Base-by-base conservation (phyloP, 371 early-diverging fungal genomes). In the Furculomyces boomerangus region DNA sequence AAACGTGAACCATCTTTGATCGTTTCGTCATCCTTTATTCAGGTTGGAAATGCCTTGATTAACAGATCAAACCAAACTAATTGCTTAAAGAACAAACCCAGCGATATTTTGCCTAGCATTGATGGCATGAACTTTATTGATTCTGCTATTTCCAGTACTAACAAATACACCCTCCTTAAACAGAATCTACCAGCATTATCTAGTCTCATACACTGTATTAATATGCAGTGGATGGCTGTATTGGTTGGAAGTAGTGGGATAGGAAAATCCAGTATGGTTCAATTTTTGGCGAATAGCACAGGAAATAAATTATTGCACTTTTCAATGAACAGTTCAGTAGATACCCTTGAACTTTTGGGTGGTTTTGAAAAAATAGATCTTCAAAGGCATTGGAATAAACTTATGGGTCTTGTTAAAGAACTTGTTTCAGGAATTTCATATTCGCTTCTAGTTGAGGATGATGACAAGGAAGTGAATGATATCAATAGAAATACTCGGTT, bases 281-380 rank as follows among this genome's bases (percentile, higher is more conserved):
- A 90, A 13, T 67, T 81, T 40, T 67, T 93, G 57, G 89, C 93
- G 41, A 70, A 75, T 20, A 54, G 90, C 44, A 81, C 86, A 1
- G 92, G 93, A 2, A 81, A 88, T 60, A 65, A 64, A 28, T 68
- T 95, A 24, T 79, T 83, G 30, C 94, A 94, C 69, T 90, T 93
- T 58, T 74, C 92, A 8, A 89, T 97, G 92, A 93, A 93, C 65
- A 78, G 80, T 31, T 84, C 86, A 14, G 87, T 95, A 7, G 98
- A 97, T 54, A 86, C 95, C 0, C 83, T 90, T 72, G 98, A 97
- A 62, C 65, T 97, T 1, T 65, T 97, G 29, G 98, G 98, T 60
- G 94, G 96, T 14, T 97, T 94, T 61, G 96, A 97, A 65, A 96
- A 97, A 60, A 82, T 91, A 18, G 93, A 93, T 64, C 54, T 86